Evolutionary conservation across 2,329 filamentous ascomycete genomes (phyloP), one percentile per base, ranked within the genome.

Genomic region (Knufia petricola): DNA sequence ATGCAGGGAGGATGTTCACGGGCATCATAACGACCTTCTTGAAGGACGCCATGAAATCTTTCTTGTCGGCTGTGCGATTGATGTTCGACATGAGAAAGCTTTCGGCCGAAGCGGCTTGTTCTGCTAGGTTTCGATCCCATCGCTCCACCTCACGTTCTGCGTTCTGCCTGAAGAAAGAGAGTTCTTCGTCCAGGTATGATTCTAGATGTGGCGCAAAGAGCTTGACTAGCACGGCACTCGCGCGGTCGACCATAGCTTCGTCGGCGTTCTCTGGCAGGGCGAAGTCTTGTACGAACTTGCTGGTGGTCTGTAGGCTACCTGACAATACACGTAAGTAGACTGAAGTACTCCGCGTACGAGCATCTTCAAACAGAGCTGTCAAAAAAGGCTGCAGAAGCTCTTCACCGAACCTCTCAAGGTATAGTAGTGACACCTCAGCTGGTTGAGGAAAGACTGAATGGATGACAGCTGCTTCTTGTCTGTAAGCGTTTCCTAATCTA

Each of bases 11-110:
- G 7, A 88, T 90, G 46, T 87, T 94, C 42, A 98, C 90, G 1
- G 92, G 92, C 82, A 95, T 94, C 89, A 98, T 95, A 55, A 98
- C 86, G 7, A 98, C 92, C 66, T 96, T 96, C 63, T 88, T 95
- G 73, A 98, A 98, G 0, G 89, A 95, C 39, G 83, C 92, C 52
- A 98, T 64, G 60, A 98, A 98, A 63, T 98, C 92, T 57, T 88
- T 87, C 69, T 98, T 98, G 55, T 94, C 92, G 1, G 88, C 92
- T 63, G 94, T 88, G 21, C 92, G 79, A 62, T 90, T 95, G 61
- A 96, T 81, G 63, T 88, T 95, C 20, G 84, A 85, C 90, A 96
- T 95, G 69, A 88, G 92, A 62, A 94, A 94, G 0, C 86, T 92
- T 67, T 98, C 92, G 0, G 86, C 82, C 1, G 84, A 85, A 13